A percentile compares a stretch with the other conserved stretches of the same genome.
These are phyloP conservation scores for Oryza meridionalis DNA, from an alignment of 176 grass and related monocot species.

Conservation along the genomic window DNA sequence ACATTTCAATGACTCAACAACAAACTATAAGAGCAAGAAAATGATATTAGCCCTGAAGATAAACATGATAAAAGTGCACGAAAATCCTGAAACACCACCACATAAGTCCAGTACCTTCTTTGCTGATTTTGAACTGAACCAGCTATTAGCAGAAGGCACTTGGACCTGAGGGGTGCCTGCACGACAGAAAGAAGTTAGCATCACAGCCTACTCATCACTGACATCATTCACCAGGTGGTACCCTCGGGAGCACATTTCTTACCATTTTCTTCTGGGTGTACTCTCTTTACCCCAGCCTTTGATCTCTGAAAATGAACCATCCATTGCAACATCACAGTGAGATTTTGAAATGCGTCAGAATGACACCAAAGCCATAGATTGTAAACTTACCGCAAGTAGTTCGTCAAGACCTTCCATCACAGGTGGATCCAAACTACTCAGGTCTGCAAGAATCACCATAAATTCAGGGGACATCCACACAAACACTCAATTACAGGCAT, in stretches of 20 bases:
- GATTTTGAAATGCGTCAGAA: neutral
- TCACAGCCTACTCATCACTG: neutral
- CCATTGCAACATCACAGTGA: slow-evolving; percentile 8
- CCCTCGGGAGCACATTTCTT: neutral
- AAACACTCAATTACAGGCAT: neutral
- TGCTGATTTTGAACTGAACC: slow-evolving; percentile 89
- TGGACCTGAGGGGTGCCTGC: slow-evolving; percentile 48
- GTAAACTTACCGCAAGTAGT: slow-evolving; percentile 65
- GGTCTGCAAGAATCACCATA: slow-evolving; percentile 43
- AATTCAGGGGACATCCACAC: neutral
- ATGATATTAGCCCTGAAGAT: neutral
- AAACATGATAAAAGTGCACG: neutral
- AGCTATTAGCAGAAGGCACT: slow-evolving; percentile 57
- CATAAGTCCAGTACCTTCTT: slow-evolving; percentile 66
- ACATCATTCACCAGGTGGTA: neutral
- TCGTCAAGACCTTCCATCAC: slow-evolving; percentile 83
- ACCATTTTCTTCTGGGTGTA: slow-evolving; percentile 68
- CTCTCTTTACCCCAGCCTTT: slow-evolving; percentile 63
- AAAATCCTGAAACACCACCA: neutral
- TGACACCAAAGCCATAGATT: neutral
- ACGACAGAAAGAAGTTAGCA: neutral
- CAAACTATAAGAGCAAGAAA: neutral
- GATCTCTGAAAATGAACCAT: slow-evolving; percentile 62
- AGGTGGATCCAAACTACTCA: slow-evolving; percentile 62
- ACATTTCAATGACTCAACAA: neutral